These are phyloP conservation scores for Boletus smithii DNA, from an alignment of 1,284 basidiomycete species.

Conservation along the genomic window DNA sequence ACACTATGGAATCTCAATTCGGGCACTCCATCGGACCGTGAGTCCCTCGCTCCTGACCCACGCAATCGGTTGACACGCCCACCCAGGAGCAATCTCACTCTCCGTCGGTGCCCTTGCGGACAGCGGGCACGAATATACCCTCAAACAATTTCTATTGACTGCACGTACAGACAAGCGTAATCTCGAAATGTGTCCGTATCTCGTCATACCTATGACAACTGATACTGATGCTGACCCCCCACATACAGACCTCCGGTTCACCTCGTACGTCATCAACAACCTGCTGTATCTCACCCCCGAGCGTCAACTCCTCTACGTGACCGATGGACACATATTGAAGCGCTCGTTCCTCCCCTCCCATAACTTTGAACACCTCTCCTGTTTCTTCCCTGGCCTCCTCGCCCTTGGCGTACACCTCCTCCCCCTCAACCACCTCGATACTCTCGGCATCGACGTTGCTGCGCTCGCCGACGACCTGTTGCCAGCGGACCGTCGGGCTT, in stretches of 20 bases:
- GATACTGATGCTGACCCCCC: not conserved
- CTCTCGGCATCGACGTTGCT: conserved; percentile 41
- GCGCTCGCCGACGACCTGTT: conserved; percentile 38
- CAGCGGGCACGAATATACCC: conserved; percentile 71
- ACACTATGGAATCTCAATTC: conserved; percentile 45
- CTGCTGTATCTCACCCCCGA: conserved; percentile 63
- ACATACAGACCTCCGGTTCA: conserved; percentile 57
- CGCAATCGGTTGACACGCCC: conserved; percentile 2
- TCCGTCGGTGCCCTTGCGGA: conserved; percentile 64
- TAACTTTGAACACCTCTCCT: conserved; percentile 71
- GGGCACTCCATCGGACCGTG: conserved; percentile 41
- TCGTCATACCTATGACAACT: not conserved
- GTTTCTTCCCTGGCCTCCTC: conserved; percentile 73
- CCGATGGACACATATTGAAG: conserved; percentile 42
- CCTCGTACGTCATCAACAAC: conserved; percentile 58
- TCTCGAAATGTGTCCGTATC: conserved; percentile 59
- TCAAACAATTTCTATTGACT: conserved; percentile 69
- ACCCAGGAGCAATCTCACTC: conserved; percentile 37
- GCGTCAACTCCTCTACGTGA: conserved; percentile 68
- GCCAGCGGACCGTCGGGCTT: conserved; percentile 33
- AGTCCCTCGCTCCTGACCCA: conserved; percentile 15
- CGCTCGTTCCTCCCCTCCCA: conserved; percentile 40
- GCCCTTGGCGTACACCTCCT: conserved; percentile 67
- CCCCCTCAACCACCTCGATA: conserved; percentile 47
- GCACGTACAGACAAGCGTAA: conserved; percentile 55